Conservation (phyloP, 2,329 filamentous ascomycete species). For the Clonostachys sp. region DNA sequence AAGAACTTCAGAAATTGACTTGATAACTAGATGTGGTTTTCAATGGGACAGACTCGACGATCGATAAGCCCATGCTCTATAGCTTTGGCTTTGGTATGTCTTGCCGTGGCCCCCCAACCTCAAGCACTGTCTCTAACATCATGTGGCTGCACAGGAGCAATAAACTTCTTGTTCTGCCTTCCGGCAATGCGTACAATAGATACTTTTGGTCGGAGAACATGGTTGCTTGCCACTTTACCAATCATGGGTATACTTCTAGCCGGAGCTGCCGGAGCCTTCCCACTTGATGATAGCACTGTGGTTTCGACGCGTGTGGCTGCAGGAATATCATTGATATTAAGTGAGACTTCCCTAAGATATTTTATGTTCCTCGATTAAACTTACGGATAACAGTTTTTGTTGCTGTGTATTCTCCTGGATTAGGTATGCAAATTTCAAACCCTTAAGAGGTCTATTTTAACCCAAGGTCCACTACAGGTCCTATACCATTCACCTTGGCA, state of each 20-base stretch:
- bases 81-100: constrained; percentile 7
- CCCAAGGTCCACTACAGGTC: constrained; percentile 13
- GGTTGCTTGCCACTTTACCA: constrained; percentile 28
- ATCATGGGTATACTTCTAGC: constrained; percentile 18
- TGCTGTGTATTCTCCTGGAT: background rate
- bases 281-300: too few species aligned
- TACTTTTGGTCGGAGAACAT: constrained; percentile 27
- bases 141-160: background rate
- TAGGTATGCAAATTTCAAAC: background rate
- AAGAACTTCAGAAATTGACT: constrained; percentile 7
- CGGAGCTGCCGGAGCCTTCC: background rate
- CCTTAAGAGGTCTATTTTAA: background rate
- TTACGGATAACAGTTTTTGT: background rate
- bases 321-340: too few species aligned
- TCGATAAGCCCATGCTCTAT: constrained; percentile 13
- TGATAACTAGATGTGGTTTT: background rate
- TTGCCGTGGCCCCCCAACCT: background rate
- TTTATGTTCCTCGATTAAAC: too few species aligned
- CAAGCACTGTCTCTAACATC: background rate
- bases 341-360: too few species aligned
- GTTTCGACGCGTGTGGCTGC: too few species aligned
- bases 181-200: constrained; percentile 31
- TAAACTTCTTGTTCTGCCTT: constrained; percentile 24
- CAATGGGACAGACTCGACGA: constrained; percentile 11
- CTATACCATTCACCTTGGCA: constrained; percentile 35